Conservation (phyloP, 169 alveolate species). For the Pseudocohnilembus persalinus region DNA sequence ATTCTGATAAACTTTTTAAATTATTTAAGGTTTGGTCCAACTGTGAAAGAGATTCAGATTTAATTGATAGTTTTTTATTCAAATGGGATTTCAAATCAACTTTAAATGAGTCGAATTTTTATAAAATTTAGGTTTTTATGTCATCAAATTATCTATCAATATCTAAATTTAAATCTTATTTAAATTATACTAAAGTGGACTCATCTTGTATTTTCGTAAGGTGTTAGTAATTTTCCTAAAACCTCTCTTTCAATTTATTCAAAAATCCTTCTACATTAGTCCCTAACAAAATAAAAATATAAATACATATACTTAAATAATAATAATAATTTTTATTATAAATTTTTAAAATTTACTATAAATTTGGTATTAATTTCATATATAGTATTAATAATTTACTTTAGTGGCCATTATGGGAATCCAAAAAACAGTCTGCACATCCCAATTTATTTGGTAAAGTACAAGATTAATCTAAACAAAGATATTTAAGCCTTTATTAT, state of each 20-base stretch:
- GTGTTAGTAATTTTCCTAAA: not conserved
- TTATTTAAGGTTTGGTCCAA: too few relatives aligned
- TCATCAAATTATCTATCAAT: not conserved
- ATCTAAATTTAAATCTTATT: not conserved
- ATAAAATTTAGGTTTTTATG: too few relatives aligned
- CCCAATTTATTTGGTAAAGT: not conserved
- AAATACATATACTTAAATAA: too few relatives aligned
- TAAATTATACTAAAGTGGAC: not conserved
- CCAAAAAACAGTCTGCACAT: not conserved
- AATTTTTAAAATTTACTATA: too few relatives aligned
- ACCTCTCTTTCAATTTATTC: not conserved
- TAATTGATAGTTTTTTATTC: not conserved
- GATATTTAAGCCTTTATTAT: not conserved
- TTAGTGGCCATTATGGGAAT: not conserved
- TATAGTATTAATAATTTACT: not conserved
- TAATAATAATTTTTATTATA: too few relatives aligned
- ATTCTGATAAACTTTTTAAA: not conserved
- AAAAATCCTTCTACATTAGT: not conserved
- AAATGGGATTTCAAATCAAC: not conserved
- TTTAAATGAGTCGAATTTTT: not conserved
- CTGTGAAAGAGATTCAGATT: not conserved
- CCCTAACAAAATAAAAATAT: not conserved
- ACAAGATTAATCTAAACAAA: not conserved
- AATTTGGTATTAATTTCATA: too few relatives aligned
- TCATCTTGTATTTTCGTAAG: not conserved